These are phyloP conservation scores for Globisporangium sylvaticum DNA, from an alignment of 352 stramenopile genomes.

Conservation along the genomic window DNA sequence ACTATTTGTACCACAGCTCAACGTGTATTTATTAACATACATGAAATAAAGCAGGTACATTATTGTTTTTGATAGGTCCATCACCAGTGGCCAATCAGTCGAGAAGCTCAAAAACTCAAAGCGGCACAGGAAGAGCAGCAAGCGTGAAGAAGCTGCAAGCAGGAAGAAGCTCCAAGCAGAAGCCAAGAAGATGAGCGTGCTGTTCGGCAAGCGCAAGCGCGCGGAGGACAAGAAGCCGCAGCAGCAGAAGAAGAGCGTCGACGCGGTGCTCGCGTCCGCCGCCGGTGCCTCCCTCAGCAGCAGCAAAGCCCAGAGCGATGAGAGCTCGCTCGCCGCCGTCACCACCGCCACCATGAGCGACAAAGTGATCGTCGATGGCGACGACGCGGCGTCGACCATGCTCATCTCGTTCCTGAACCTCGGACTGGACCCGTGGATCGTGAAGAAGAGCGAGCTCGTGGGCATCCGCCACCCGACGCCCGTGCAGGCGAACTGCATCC, in stretches of 20 bases:
- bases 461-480: conserved; percentile 86
- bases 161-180: no score
- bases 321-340: not conserved
- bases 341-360: conserved; percentile 11
- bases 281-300: not conserved
- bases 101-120: not conserved
- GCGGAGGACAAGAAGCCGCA: conserved; percentile 16
- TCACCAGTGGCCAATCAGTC: not conserved
- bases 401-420: conserved; percentile 83
- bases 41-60: no score
- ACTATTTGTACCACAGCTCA: not conserved
- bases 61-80: no score
- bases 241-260: not conserved
- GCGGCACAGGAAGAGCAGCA: not conserved
- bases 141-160: no score
- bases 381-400: conserved; percentile 34
- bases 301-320: not conserved
- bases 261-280: conserved; percentile 4
- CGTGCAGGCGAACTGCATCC: conserved; percentile 90
- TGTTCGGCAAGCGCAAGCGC: conserved; percentile 75
- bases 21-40: no score
- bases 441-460: conserved; percentile 79
- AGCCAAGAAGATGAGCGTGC: conserved; percentile 50
- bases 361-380: conserved; percentile 40
- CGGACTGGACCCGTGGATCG: conserved; percentile 84